Percentiles rank a stretch among this genome's conserved stretches.
Evolutionary conservation across 768 basidiomycete genomes (phyloP).

Genomic region (Termitomyces sp.): DNA sequence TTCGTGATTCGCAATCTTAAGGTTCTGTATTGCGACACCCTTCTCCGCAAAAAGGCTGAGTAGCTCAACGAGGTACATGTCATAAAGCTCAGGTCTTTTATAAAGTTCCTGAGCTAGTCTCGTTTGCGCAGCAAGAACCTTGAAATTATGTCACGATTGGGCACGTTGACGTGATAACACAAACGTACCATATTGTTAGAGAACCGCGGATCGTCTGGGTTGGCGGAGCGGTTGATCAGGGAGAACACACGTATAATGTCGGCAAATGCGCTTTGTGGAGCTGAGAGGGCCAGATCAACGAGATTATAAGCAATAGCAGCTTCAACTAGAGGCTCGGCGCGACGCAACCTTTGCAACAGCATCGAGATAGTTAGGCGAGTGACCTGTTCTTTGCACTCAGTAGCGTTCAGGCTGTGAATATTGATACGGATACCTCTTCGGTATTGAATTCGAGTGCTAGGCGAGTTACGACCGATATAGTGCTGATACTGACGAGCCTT

Average conservation of each 20-base stretch:
- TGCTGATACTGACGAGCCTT: constrained; percentile 81
- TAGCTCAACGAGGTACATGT: constrained; percentile 79
- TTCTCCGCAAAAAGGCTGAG: constrained; percentile 87
- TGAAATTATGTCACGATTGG: not conserved
- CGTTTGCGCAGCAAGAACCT: constrained; percentile 91
- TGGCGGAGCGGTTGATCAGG: constrained; percentile 78
- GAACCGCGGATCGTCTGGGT: constrained; percentile 83
- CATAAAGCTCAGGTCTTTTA: constrained; percentile 73
- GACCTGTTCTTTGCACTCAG: constrained; percentile 40
- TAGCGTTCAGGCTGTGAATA: too few species aligned
- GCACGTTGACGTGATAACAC: not conserved
- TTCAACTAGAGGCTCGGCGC: constrained; percentile 84
- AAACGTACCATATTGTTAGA: constrained; percentile 79
- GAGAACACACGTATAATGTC: constrained; percentile 88
- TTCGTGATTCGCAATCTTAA: constrained; percentile 61
- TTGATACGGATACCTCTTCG: constrained; percentile 59
- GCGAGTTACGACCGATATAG: constrained; percentile 86
- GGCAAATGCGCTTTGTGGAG: constrained; percentile 70
- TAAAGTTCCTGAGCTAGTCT: constrained; percentile 78
- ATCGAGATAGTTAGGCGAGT: constrained; percentile 88
- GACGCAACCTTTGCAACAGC: constrained; percentile 83
- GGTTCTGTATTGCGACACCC: constrained; percentile 85
- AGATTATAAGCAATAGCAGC: constrained; percentile 90
- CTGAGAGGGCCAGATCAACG: constrained; percentile 81
- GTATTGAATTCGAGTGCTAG: constrained; percentile 83